A percentile compares a stretch with the other conserved stretches of the same genome.
phyloP scores from a whole-genome alignment of 2,329 filamentous ascomycete genomes.

The Alternaria brassicicola region DNA sequence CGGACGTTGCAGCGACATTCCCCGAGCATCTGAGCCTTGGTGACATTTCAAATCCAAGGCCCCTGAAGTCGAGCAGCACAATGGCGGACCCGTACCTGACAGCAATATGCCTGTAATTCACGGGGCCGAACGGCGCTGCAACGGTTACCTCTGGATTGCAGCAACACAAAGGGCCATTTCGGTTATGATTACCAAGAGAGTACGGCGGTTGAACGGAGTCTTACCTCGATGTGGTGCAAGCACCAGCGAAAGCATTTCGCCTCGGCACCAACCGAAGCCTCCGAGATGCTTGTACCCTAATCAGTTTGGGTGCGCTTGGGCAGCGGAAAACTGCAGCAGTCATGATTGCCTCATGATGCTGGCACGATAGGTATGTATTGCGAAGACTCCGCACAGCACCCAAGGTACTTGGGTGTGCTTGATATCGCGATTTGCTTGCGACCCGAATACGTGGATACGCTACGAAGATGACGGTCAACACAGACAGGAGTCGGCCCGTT shows the following conservation, averaged over 20 bases:
- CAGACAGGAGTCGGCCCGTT: constrained; percentile 23
- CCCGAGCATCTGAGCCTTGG: constrained; percentile 9
- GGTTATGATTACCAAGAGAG: constrained; percentile 6
- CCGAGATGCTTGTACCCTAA: not conserved
- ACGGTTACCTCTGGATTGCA: constrained; percentile 2
- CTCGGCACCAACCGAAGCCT: constrained; percentile 3
- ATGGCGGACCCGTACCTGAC: constrained; percentile 1
- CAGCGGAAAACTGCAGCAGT: not conserved
- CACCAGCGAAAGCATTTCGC: not conserved
- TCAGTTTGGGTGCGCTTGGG: not conserved
- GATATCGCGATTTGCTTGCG: constrained; percentile 3
- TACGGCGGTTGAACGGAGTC: constrained; percentile 1
- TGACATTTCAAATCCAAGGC: constrained; percentile 12
- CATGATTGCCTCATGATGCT: constrained; percentile 6
- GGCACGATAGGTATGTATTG: not conserved
- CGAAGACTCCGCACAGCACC: constrained; percentile 9
- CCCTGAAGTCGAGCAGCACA: constrained; percentile 14
- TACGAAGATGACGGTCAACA: constrained; percentile 12
- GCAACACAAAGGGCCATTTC: constrained; percentile 5
- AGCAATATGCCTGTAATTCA: constrained; percentile 7
- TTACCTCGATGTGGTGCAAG: constrained; percentile 7
- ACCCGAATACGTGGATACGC: constrained; percentile 15
- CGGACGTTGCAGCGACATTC: constrained; percentile 18
- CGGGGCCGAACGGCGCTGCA: constrained; percentile 7
- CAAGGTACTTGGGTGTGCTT: not conserved